Percentiles rank a stretch among this genome's conserved stretches.
phyloP scores from a whole-genome alignment of 2,329 filamentous ascomycete species.

The Fusarium duplospermum region DNA sequence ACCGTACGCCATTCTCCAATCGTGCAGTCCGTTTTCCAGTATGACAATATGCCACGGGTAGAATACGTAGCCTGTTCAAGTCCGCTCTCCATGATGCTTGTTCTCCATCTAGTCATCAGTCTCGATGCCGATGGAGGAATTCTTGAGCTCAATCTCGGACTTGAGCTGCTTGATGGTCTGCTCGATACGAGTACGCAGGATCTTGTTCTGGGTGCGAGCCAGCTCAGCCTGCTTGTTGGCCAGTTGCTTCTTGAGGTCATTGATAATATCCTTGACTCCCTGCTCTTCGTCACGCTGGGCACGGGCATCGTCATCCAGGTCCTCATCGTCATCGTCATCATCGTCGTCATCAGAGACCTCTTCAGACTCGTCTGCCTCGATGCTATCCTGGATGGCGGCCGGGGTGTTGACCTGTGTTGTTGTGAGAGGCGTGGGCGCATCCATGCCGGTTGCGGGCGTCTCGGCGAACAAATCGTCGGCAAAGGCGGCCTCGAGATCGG shows the following conservation, averaged over 20 bases:
- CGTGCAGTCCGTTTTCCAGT: conserved; percentile 1
- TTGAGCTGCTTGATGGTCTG: conserved; percentile 61
- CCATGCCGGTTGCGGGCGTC: conserved; percentile 56
- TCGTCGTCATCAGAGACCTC: conserved; percentile 59
- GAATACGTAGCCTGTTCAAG: not conserved
- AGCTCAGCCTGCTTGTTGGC: conserved; percentile 58
- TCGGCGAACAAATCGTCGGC: conserved; percentile 53
- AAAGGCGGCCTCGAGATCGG: conserved; percentile 67
- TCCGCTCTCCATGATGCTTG: not conserved
- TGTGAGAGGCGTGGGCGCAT: conserved; percentile 60
- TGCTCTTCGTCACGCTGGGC: conserved; percentile 62
- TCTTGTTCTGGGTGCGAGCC: conserved; percentile 56
- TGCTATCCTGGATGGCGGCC: conserved; percentile 57
- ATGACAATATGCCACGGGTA: not conserved
- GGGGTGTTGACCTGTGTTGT: conserved; percentile 58
- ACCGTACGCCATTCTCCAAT: conserved; percentile 31
- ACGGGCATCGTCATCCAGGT: conserved; percentile 65
- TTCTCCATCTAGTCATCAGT: conserved; percentile 47
- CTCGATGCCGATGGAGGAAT: conserved; percentile 57
- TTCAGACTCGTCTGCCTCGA: conserved; percentile 55
- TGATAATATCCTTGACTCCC: conserved; percentile 66
- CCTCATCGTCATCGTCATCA: conserved; percentile 65
- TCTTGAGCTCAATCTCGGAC: conserved; percentile 59
- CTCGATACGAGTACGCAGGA: conserved; percentile 63
- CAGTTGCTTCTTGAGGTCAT: conserved; percentile 64